Base-by-base conservation (phyloP, 495 filamentous ascomycete genomes). In the Aspergillus funiculosus region DNA sequence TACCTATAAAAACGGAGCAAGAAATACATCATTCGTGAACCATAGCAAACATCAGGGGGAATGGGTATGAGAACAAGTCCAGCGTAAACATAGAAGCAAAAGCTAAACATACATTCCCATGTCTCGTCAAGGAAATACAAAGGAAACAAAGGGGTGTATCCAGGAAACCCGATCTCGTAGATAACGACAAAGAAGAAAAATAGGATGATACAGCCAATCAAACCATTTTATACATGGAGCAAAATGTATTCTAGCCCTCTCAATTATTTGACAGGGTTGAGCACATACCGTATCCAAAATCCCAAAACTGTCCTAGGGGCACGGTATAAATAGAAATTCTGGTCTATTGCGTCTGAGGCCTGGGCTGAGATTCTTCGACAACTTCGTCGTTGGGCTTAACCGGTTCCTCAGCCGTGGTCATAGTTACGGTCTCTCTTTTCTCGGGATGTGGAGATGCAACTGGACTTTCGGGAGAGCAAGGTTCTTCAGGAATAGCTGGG, bases 401-500 rank as follows among this genome's bases (percentile, higher is more conserved):
- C 8, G 28, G 8, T 30, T 30, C 3, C 28, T 13, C 14, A 3
- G 28, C 35, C 17, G 17, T 7, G 17, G 17, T 10, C n/a, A 30
- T 13, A 30, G 28, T 3, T 30, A 11, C 28, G 14, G 14, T 8
- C 14, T 5, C 25, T 27, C 10, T 34, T 34, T 17, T 34, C 30
- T 8, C 44, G 17, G 24, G 27, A 8, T 41, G 38, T 5, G 21
- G 5, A 1, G 42, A 35, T 4, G 31, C 20, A n/a, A 48, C 47
- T n/a, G 58, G 44, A 13, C 46, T 47, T 38, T 64, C 64, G 2
- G 64, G 67, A 11, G 58, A 66, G 18, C 56, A 50, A 1, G 68
- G 68, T 34, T 71, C 68, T 46, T 71, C 68, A 0, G 68, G 68
- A 15, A 71, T 71, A 28, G 64, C 39, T 6, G 66, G 64, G 0